These are phyloP conservation scores for Schizopora paradoxa DNA, from an alignment of 1,284 basidiomycete genomes.

Conservation along the genomic window DNA sequence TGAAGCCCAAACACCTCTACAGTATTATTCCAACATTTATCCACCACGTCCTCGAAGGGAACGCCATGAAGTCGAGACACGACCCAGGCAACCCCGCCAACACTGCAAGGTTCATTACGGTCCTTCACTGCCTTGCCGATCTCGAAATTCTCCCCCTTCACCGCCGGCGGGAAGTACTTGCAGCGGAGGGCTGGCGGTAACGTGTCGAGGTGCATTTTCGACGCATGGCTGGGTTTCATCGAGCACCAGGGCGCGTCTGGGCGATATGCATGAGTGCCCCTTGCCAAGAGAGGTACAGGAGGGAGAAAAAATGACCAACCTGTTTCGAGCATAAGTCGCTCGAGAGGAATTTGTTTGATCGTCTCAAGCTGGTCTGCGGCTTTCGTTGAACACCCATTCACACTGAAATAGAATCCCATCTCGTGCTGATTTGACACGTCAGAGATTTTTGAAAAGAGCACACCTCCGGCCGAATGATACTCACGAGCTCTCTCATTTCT, in stretches of 20 bases:
- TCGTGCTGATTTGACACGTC: constrained; percentile 39
- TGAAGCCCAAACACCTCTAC: constrained; percentile 54
- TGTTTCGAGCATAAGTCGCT: constrained; percentile 76
- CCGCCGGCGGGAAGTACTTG: constrained; percentile 49
- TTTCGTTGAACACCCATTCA: constrained; percentile 86
- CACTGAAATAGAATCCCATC: constrained; percentile 70
- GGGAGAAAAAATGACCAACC: constrained; percentile 40
- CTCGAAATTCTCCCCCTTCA: constrained; percentile 67
- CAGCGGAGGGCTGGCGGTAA: constrained; percentile 45
- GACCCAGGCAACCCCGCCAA: constrained; percentile 77
- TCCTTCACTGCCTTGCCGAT: constrained; percentile 70
- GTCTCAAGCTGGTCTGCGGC: constrained; percentile 67
- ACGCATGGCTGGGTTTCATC: constrained; percentile 74
- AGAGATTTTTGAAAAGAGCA: constrained; percentile 8
- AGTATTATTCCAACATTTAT: constrained; percentile 65
- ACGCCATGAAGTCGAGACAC: constrained; percentile 54
- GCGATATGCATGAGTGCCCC: neutral
- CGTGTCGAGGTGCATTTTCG: constrained; percentile 48
- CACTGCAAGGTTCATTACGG: constrained; percentile 73
- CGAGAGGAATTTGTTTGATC: constrained; percentile 55
- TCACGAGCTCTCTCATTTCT: constrained; percentile 68
- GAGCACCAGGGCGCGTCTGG: constrained; percentile 80
- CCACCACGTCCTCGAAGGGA: constrained; percentile 53
- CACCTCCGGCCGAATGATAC: constrained; percentile 23
- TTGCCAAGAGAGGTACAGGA: too few species aligned